Evolutionary conservation across 257 asterid genomes (phyloP).

Genomic region (Capsicum baccatum): DNA sequence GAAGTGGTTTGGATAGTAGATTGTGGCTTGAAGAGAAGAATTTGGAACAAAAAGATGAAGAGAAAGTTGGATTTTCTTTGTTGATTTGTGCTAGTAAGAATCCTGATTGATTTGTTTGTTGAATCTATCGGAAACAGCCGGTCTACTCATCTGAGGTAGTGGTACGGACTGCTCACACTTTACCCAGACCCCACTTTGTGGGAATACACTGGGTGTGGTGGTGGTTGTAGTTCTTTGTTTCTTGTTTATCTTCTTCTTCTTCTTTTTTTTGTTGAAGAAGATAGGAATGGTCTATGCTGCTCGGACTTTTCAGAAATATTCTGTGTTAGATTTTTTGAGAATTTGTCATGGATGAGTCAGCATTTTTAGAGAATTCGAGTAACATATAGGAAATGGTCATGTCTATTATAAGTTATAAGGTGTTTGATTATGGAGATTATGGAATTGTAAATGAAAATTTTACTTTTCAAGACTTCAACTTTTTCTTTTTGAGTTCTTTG

Average conservation of each 20-base stretch:
- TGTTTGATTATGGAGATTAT: neutral
- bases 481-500: constrained; percentile 41
- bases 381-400: neutral
- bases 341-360: accelerated
- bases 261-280: constrained; percentile 4
- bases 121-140: too few relatives aligned
- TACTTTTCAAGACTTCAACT: neutral
- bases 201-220: too few relatives aligned
- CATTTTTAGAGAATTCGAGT: neutral
- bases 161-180: too few relatives aligned
- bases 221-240: neutral
- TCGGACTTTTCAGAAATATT: neutral
- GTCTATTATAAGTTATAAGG: neutral
- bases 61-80: constrained; percentile 61
- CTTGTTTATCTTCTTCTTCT: neutral
- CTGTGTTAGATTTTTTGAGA: neutral
- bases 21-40: constrained; percentile 73
- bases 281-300: neutral
- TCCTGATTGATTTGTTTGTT: constrained; percentile 44
- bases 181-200: too few relatives aligned
- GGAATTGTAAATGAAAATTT: neutral
- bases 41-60: constrained; percentile 47
- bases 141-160: too few relatives aligned
- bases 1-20: constrained; percentile 76
- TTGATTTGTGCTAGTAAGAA: constrained; percentile 68